Percentiles rank a stretch among this genome's conserved stretches.
These are phyloP conservation scores for Chlorociboria aeruginascens DNA, from an alignment of 495 filamentous ascomycete genomes.

Conservation along the genomic window DNA sequence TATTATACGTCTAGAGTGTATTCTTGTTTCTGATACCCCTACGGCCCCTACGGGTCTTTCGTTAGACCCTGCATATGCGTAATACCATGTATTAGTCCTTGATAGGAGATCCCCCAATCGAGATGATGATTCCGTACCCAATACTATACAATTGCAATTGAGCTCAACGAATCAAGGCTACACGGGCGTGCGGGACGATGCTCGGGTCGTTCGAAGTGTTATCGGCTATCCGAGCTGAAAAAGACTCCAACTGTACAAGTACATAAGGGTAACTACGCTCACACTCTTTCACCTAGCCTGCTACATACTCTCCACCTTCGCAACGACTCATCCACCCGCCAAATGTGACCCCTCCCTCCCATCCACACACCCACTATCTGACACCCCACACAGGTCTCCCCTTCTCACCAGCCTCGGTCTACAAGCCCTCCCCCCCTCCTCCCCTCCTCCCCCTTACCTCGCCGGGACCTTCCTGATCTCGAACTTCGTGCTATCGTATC, in stretches of 20 bases:
- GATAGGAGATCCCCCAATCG: background rate
- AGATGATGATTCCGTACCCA: background rate
- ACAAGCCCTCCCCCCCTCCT: conserved; percentile 52
- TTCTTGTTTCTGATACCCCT: background rate
- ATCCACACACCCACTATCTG: too few relatives aligned
- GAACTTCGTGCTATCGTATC: conserved; percentile 37
- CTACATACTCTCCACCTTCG: too few relatives aligned
- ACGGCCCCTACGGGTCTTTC: background rate
- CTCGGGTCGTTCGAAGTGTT: too few relatives aligned
- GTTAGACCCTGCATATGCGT: background rate
- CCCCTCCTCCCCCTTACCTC: conserved; percentile 20
- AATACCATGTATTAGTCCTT: background rate
- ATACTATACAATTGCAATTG: background rate
- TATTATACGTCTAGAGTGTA: background rate
- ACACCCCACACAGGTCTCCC: conserved; percentile 9
- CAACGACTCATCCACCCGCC: too few relatives aligned
- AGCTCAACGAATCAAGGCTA: too few relatives aligned
- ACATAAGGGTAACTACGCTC: too few relatives aligned
- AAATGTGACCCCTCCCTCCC: too few relatives aligned
- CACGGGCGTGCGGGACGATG: too few relatives aligned
- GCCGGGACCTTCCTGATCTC: conserved; percentile 29
- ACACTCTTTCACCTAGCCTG: too few relatives aligned
- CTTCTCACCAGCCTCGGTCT: conserved; percentile 59
- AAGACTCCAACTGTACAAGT: too few relatives aligned
- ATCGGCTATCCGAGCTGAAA: too few relatives aligned